Conservation (phyloP, 805 yeast species). For the Ogataea parapolymorpha region DNA sequence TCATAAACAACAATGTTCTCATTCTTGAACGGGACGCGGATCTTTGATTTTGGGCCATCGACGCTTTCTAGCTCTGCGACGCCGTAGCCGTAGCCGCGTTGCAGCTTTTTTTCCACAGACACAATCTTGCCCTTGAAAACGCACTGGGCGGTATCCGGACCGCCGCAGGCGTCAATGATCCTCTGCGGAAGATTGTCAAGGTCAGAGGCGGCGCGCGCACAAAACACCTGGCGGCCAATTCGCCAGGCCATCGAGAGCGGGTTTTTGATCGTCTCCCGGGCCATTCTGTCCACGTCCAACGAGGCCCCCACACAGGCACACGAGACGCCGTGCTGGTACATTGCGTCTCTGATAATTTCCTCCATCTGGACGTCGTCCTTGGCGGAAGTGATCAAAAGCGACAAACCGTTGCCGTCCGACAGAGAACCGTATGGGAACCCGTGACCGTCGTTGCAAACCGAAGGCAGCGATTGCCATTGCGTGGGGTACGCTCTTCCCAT, state of each 20-base stretch:
- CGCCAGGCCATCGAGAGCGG: slow-evolving; percentile 42
- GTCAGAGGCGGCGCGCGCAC: slow-evolving; percentile 34
- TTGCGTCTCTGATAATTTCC: slow-evolving; percentile 38
- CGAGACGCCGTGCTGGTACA: slow-evolving; percentile 39
- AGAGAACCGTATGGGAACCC: slow-evolving; percentile 42
- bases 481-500: slow-evolving; percentile 51
- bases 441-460: slow-evolving; percentile 38
- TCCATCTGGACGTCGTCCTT: slow-evolving; percentile 35
- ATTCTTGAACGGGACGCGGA: slow-evolving; percentile 41
- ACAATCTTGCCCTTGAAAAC: slow-evolving; percentile 41
- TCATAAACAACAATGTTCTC: slow-evolving; percentile 39
- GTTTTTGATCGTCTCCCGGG: slow-evolving; percentile 31
- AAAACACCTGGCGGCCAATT: slow-evolving; percentile 39
- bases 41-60: slow-evolving; percentile 13
- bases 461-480: slow-evolving; percentile 37
- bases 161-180: slow-evolving; percentile 37
- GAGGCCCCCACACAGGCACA: slow-evolving; percentile 38
- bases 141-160: slow-evolving; percentile 30
- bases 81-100: slow-evolving; percentile 43
- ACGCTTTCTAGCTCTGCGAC: slow-evolving; percentile 31
- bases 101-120: slow-evolving; percentile 38
- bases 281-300: slow-evolving; percentile 31
- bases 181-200: slow-evolving; percentile 32
- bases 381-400: slow-evolving; percentile 32
- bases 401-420: slow-evolving; percentile 42